phyloP scores from a whole-genome alignment of 257 asterid genomes.

The Rubia yunnanensis region DNA sequence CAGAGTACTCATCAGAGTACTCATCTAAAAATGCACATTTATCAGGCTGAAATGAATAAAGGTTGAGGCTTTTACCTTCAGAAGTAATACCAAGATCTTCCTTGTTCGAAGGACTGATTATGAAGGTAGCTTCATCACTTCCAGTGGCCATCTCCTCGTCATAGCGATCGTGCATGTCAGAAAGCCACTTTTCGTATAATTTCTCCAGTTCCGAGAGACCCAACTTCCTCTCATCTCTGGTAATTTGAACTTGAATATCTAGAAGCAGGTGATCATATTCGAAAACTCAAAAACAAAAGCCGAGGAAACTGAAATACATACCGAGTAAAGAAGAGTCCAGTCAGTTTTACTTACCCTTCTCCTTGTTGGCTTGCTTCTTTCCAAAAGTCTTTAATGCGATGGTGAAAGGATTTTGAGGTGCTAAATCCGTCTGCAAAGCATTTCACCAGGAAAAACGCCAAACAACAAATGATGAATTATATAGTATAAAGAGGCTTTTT shows the following conservation, averaged over 20 bases:
- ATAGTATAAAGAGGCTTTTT: too few relatives aligned
- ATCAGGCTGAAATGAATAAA: neutral
- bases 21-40: slow-evolving; percentile 2
- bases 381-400: slow-evolving; percentile 58
- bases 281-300: neutral
- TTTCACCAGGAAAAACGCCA: neutral
- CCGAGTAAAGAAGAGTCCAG: slow-evolving; percentile 1
- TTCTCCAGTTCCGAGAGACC: slow-evolving; percentile 42
- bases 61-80: slow-evolving; percentile 31
- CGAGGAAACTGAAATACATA: neutral
- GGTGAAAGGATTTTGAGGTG: slow-evolving; percentile 53
- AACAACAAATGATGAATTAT: neutral
- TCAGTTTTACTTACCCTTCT: slow-evolving; percentile 29
- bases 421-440: slow-evolving; percentile 68
- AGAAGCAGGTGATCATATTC: slow-evolving; percentile 9
- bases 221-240: slow-evolving; percentile 39
- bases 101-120: slow-evolving; percentile 28
- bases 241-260: slow-evolving; percentile 38
- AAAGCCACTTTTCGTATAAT: slow-evolving; percentile 49
- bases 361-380: slow-evolving; percentile 28
- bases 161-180: slow-evolving; percentile 45
- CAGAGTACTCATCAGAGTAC: too few relatives aligned
- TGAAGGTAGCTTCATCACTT: slow-evolving; percentile 37
- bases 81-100: slow-evolving; percentile 41
- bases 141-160: slow-evolving; percentile 52